Conservation (phyloP, 2,329 filamentous ascomycete species). For the Epichloe coenophiala region DNA sequence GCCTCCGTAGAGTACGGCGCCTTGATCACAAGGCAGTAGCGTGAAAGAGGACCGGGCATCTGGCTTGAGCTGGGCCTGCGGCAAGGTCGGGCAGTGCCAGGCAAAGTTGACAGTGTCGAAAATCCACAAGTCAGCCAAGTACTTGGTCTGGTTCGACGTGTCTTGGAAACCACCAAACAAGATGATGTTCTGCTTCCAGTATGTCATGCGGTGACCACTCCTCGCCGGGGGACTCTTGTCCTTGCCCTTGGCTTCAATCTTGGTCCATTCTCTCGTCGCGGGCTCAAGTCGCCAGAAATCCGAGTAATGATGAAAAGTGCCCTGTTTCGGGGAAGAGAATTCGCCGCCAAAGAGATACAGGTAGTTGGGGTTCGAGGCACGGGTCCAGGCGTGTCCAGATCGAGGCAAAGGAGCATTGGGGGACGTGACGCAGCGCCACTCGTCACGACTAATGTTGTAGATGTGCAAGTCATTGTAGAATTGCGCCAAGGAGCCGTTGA, state of each 20-base stretch:
- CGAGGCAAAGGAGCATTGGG: conserved; percentile 85
- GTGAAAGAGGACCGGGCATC: conserved; percentile 88
- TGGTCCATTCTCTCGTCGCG: conserved; percentile 73
- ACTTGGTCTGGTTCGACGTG: conserved; percentile 87
- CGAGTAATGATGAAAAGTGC: conserved; percentile 98
- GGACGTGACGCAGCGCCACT: conserved; percentile 82
- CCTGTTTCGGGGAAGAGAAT: conserved; percentile 92
- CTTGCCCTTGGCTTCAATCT: conserved; percentile 66
- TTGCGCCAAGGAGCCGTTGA: conserved; percentile 74
- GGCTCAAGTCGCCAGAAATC: conserved; percentile 95
- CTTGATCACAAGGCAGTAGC: conserved; percentile 77
- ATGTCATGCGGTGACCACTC: conserved; percentile 91
- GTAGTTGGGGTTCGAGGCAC: conserved; percentile 69
- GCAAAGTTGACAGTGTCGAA: conserved; percentile 81
- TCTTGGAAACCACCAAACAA: conserved; percentile 96
- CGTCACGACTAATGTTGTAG: conserved; percentile 68
- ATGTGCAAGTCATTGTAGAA: conserved; percentile 56
- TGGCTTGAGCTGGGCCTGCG: conserved; percentile 71
- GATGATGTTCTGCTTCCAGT: conserved; percentile 92
- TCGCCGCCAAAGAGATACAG: conserved; percentile 94
- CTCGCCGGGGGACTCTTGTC: conserved; percentile 71
- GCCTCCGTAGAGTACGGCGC: conserved; percentile 82
- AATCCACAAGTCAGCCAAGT: conserved; percentile 85
- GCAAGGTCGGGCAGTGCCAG: conserved; percentile 67
- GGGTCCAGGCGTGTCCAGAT: conserved; percentile 88